Percentiles rank a stretch among this genome's conserved stretches.
Conservation (phyloP, 371 early-diverging fungal genomes). For the Mucor irregularis region DNA sequence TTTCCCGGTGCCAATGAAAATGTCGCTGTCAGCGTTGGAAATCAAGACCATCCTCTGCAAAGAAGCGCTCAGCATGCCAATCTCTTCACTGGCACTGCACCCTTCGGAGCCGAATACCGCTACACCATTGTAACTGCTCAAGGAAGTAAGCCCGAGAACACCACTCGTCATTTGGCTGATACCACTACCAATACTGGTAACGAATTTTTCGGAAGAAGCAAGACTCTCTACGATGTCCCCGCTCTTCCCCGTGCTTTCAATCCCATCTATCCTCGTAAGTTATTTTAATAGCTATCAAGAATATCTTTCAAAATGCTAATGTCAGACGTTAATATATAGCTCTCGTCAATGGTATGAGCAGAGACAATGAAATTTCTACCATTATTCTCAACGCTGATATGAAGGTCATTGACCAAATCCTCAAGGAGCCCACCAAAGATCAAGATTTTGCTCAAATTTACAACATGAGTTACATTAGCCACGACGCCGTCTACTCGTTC, state of each 20-base stretch:
- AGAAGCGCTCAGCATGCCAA: conserved; percentile 15
- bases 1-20: conserved; percentile 28
- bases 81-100: conserved; percentile 33
- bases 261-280: conserved; percentile 42
- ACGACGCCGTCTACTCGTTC: conserved; percentile 42
- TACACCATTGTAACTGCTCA: conserved; percentile 20
- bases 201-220: conserved; percentile 50
- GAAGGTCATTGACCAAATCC: conserved; percentile 28
- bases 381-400: conserved; percentile 43
- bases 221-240: conserved; percentile 42
- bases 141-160: conserved; percentile 19
- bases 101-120: conserved; percentile 29
- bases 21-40: conserved; percentile 32
- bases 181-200: conserved; percentile 45
- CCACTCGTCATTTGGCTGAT: conserved; percentile 29
- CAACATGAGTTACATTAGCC: conserved; percentile 50
- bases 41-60: conserved; percentile 22
- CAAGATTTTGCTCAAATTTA: conserved; percentile 27
- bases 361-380: conserved; percentile 42
- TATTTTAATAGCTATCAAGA: neutral
- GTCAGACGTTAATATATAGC: no score
- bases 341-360: conserved; percentile 28
- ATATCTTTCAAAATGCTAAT: neutral
- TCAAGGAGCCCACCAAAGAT: conserved; percentile 30
- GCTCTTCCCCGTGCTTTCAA: conserved; percentile 51